phyloP scores from a whole-genome alignment of 305 asterid genomes.

The Fraxinus xanthoxyloides region DNA sequence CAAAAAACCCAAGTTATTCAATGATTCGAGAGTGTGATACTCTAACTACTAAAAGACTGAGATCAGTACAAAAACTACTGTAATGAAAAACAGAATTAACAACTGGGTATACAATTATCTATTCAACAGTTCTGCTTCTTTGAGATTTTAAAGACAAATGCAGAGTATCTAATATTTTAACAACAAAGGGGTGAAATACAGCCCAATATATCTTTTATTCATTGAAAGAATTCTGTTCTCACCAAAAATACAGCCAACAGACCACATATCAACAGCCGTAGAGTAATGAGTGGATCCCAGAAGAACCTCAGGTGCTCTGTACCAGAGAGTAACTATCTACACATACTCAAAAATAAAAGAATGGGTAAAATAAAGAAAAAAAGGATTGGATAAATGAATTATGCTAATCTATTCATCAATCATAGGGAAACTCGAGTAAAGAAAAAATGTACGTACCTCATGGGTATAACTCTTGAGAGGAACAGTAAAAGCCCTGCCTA shows the following conservation, averaged over 20 bases:
- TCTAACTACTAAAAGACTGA: neutral
- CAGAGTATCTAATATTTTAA: neutral
- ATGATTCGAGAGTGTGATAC: neutral
- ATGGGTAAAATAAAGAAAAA: neutral
- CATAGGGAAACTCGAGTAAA: neutral
- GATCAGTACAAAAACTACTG: neutral
- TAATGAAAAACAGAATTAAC: neutral
- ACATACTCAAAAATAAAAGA: neutral
- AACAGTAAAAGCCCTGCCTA: constrained; percentile 89
- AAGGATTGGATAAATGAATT: neutral
- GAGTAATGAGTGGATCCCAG: constrained; percentile 86
- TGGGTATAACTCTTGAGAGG: constrained; percentile 97
- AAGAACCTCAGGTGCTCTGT: constrained; percentile 93
- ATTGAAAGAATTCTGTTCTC: constrained; percentile 8
- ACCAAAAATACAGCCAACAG: constrained; percentile 94
- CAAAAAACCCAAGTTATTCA: constrained; percentile 15
- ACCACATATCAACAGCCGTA: constrained; percentile 94
- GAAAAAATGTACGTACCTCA: constrained; percentile 43
- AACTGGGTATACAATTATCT: neutral
- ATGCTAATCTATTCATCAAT: neutral
- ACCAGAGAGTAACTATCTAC: constrained; percentile 93
- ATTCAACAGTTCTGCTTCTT: neutral
- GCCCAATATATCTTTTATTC: neutral
- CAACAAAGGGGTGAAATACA: neutral
- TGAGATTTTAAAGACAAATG: neutral